These are phyloP conservation scores for Pseudogymnoascus sp. DNA, from an alignment of 2,329 filamentous ascomycete genomes.

Conservation along the genomic window DNA sequence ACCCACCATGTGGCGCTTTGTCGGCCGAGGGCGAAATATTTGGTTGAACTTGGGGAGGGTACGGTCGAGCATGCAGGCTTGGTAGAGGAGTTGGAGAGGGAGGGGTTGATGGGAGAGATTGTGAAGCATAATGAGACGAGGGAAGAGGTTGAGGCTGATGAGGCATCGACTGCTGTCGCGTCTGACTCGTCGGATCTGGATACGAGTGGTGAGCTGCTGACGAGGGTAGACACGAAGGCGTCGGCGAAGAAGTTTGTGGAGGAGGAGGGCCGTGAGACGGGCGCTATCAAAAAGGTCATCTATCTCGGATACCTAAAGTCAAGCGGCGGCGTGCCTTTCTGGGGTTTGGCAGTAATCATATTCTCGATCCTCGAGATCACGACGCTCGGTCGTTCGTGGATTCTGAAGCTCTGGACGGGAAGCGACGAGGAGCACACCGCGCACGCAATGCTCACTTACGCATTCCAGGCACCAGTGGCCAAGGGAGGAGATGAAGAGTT, in stretches of 20 bases:
- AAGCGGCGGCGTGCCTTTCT: constrained; percentile 57
- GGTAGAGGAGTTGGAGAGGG: constrained; percentile 54
- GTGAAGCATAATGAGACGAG: constrained; percentile 47
- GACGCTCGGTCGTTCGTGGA: constrained; percentile 48
- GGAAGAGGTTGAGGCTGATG: constrained; percentile 42
- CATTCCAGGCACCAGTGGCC: constrained; percentile 32
- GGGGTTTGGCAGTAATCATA: constrained; percentile 46
- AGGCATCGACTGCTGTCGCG: constrained; percentile 46
- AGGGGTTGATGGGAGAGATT: constrained; percentile 50
- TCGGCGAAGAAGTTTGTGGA: constrained; percentile 64
- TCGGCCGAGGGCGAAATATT: constrained; percentile 63
- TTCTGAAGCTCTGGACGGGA: constrained; percentile 57
- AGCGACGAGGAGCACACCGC: constrained; percentile 31
- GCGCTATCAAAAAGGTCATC: constrained; percentile 59
- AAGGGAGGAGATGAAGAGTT: neutral
- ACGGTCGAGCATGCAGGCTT: constrained; percentile 56
- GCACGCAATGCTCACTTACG: constrained; percentile 30
- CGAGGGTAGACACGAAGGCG: constrained; percentile 44
- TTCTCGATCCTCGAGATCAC: constrained; percentile 51
- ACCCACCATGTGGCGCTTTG: constrained; percentile 73
- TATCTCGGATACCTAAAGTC: constrained; percentile 61
- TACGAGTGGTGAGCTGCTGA: constrained; percentile 38
- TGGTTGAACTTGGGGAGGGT: constrained; percentile 66
- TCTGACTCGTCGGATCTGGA: constrained; percentile 44
- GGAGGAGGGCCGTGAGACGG: constrained; percentile 65